phyloP scores from a whole-genome alignment of 805 yeast species.

The Nakazawaea wickerhamii region DNA sequence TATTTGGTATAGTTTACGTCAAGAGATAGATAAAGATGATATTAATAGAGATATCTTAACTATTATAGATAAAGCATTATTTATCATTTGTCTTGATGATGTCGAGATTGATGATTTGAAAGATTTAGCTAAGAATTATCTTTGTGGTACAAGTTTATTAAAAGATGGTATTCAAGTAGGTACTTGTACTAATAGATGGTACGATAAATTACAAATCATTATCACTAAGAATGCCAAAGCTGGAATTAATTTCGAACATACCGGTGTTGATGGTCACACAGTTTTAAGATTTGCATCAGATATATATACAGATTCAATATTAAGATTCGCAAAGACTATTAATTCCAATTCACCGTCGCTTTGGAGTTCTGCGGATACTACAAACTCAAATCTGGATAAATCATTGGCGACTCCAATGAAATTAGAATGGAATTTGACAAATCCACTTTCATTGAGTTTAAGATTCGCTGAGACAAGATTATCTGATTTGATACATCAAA shows the following conservation, averaged over 20 bases:
- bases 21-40: conserved; percentile 35
- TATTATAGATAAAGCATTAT: conserved; percentile 76
- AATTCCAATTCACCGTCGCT: conserved; percentile 70
- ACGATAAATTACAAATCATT: conserved; percentile 84
- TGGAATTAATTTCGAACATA: conserved; percentile 89
- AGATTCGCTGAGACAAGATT: conserved; percentile 89
- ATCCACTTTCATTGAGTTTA: conserved; percentile 70
- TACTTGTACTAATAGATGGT: conserved; percentile 93
- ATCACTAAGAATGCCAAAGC: conserved; percentile 87
- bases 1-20: conserved; percentile 77
- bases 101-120: conserved; percentile 55
- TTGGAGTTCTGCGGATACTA: conserved; percentile 51
- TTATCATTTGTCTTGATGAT: conserved; percentile 80
- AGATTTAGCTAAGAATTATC: conserved; percentile 74
- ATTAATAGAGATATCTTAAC: conserved; percentile 65
- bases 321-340: conserved; percentile 79
- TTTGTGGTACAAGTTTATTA: conserved; percentile 76
- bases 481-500: conserved; percentile 82
- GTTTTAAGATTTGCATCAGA: conserved; percentile 84
- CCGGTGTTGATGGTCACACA: conserved; percentile 95
- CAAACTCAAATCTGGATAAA: conserved; percentile 37
- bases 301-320: conserved; percentile 84
- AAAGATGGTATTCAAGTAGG: conserved; percentile 89
- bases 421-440: conserved; percentile 81
- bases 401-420: conserved; percentile 74